phyloP scores from a whole-genome alignment of 208 protist species.

The Acanthamoeba sp. region DNA sequence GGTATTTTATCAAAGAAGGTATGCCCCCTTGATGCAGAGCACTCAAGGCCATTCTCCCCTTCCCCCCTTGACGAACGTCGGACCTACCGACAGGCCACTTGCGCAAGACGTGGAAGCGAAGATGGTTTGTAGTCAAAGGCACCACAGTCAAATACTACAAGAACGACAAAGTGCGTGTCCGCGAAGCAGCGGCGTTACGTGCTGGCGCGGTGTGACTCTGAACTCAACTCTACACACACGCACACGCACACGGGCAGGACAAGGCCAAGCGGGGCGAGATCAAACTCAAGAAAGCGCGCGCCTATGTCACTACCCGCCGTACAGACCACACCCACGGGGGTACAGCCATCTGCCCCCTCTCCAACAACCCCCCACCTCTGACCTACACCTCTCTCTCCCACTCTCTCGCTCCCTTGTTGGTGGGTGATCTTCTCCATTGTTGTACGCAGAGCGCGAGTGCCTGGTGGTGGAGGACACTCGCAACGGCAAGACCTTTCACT shows the following conservation, averaged over 20 bases:
- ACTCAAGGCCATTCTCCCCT: no score
- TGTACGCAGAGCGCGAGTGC: background rate
- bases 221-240: background rate
- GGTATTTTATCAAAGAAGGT: constrained; percentile 50
- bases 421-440: background rate
- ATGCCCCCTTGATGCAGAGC: background rate
- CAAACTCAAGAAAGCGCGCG: background rate
- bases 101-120: background rate
- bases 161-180: background rate
- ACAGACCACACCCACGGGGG: background rate
- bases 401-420: background rate
- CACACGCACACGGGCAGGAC: background rate
- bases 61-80: no score
- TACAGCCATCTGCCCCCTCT: background rate
- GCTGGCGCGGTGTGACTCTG: no score
- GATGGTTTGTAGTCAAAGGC: background rate
- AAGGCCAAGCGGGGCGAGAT: background rate
- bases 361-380: no score
- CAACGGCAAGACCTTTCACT: background rate
- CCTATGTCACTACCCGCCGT: background rate
- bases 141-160: background rate
- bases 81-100: background rate
- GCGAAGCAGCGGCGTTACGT: no score
- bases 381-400: no score
- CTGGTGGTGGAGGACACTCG: constrained; percentile 5